Base-by-base conservation (phyloP, 352 stramenopile genomes). In the Globisporangium alternatum region DNA sequence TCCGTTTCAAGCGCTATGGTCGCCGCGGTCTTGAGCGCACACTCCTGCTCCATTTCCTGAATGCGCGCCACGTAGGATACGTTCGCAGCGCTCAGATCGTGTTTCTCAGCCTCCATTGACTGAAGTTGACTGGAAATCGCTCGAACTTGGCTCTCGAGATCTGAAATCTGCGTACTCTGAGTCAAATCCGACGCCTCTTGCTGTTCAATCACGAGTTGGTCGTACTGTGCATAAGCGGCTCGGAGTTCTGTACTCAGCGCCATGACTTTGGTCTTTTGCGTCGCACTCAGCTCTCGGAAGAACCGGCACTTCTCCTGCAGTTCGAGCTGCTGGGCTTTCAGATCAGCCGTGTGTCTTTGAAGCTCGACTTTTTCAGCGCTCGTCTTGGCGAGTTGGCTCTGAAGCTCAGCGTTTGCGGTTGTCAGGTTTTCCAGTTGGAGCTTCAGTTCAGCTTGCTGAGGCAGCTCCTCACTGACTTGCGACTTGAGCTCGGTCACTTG, bases 221-320 rank as follows among this genome's bases (percentile, higher is more conserved):
- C 60, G 2, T 39, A 25, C 51, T 66, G 60, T 5, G n/a, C 41
- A n/a, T 44, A 49, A 2, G 39, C 60, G 41, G n/a, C 45, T 19
- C 28, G 35, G 17, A 65, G 59, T 19, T 51, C 59, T 21, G 30
- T 35, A 2, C 22, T 31, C 35, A 58, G 48, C 22, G 48, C 30
- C n/a, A 35, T 21, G 5, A 65, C 25, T 41, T 65, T 58, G 2
- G 47, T 43, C 22, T 30, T 59, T 19, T 43, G 48, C 25, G 35
- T 22, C 37, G 22, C 22, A 28, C 22, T 19, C 4, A 59, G 48
- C 1, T 65, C 59, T 9, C 41, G 54, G 15, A 65, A 39, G 31
- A 31, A 59, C 10, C 48, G 25, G 7, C 49, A 58, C 35, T 65
- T 44, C 5, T 59, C 59, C 12, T 33, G 33, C 2, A 65, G 37